Conservation (phyloP, 176 grass and related monocot genomes). For the Hsuehochloa calcarea region DNA sequence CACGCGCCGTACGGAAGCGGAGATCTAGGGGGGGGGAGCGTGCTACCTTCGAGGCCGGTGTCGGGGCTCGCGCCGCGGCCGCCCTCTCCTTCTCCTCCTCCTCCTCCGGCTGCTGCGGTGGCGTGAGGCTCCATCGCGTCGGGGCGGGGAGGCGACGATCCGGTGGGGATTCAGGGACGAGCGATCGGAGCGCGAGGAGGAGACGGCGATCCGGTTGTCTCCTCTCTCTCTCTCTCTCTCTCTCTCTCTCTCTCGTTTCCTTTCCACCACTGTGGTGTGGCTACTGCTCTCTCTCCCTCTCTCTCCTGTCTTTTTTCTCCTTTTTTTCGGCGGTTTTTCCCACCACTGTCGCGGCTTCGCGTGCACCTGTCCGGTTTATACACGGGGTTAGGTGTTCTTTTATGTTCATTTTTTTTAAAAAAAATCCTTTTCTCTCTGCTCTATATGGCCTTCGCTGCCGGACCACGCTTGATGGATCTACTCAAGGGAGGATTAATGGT, state of each 20-base stretch:
- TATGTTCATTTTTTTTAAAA: not conserved
- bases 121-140: conserved; percentile 42
- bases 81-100: conserved; percentile 12
- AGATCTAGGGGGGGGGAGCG: not conserved
- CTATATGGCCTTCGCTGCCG: not conserved
- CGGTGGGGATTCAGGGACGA: not conserved
- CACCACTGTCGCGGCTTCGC: not conserved
- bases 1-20: conserved; percentile 16
- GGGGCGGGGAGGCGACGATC: conserved; percentile 34
- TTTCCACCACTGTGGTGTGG: conserved; percentile 43
- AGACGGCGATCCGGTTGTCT: conserved; percentile 42
- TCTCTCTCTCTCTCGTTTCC: conserved; percentile 24
- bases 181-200: conserved; percentile 37
- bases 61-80: conserved; percentile 41
- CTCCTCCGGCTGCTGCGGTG: not conserved
- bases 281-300: conserved; percentile 8
- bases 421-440: not conserved
- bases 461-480: not conserved
- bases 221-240: conserved; percentile 22
- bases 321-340: conserved; percentile 38
- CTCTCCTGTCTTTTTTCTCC: not conserved
- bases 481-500: not conserved
- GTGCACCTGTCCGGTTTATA: conserved; percentile 36
- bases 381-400: conserved; percentile 15
- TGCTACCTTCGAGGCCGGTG: conserved; percentile 69